Base-by-base conservation (phyloP, 2,329 filamentous ascomycete species). In the Aspergillus sp. region DNA sequence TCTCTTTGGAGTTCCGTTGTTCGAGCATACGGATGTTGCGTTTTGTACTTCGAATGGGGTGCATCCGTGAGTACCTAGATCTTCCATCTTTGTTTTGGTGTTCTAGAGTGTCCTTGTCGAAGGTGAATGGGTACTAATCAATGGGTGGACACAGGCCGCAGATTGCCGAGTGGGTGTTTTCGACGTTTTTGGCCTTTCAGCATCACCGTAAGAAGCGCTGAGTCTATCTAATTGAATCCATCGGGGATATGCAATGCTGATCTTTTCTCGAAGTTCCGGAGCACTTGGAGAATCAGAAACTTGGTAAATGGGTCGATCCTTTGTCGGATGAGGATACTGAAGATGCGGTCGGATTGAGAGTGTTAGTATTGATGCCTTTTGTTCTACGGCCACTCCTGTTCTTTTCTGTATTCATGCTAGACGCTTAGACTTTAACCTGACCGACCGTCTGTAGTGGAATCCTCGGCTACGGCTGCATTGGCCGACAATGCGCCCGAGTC, bases 381-480 rank as follows among this genome's bases (percentile, higher is more conserved):
- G 12, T 42, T 16, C n/a, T 42, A 16, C n/a, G 12, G 39, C n/a
- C 11, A 14, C 9, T 42, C 12, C 11, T 14, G 1, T 20, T 20
- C 7, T 18, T 6, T 42, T 18, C 2, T 18, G n/a, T 18, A 3
- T 42, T 42, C n/a, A 5, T n/a, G 4, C n/a, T 42, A 42, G 14
- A 16, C 11, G 3, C 10, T 12, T 29, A 24, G 12, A 11, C n/a
- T 11, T 31, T n/a, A 16, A 16, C 18, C n/a, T 32, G 14, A 45
- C 10, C n/a, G 14, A 45, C 14, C n/a, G 6, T 14, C 29, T 12
- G 11, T 6, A 51, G 47, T 26, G 47, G 36, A 26, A 18, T 55
- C 12, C 47, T 58, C 31, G 52, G 47, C 24, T 58, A 58, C 18
- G 52, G 52, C 2, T 50, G 46, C 47, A 58, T 54, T 42, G 56